Evolutionary conservation across 768 basidiomycete species (phyloP).

Genomic region (Psilocybe azurescens): DNA sequence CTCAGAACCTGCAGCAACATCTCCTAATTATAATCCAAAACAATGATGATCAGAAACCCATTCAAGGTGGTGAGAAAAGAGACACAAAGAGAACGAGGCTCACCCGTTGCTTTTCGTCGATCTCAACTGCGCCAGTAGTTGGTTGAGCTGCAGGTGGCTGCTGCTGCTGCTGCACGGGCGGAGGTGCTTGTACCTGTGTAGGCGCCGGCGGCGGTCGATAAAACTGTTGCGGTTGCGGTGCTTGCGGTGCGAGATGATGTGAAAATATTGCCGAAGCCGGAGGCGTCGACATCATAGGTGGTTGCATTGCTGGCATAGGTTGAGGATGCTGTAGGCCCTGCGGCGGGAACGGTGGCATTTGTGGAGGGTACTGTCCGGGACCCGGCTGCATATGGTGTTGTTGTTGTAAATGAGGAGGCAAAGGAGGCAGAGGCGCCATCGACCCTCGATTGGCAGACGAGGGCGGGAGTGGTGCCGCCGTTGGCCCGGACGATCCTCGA

Average conservation of each 20-base stretch:
- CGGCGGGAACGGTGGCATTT: slow-evolving; percentile 38
- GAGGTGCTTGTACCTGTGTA: slow-evolving; percentile 19
- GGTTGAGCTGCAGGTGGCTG: slow-evolving; percentile 25
- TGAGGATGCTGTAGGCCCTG: slow-evolving; percentile 35
- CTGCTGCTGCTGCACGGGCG: slow-evolving; percentile 31
- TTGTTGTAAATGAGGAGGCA: slow-evolving; percentile 29
- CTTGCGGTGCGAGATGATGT: slow-evolving; percentile 33
- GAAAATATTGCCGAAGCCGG: slow-evolving; percentile 35
- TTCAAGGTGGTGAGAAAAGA: background rate
- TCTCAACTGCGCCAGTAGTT: slow-evolving; percentile 40
- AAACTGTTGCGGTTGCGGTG: slow-evolving; percentile 33
- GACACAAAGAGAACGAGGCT: slow-evolving; percentile 14
- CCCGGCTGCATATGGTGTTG: slow-evolving; percentile 55
- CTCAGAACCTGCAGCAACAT: slow-evolving; percentile 89
- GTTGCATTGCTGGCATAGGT: slow-evolving; percentile 33
- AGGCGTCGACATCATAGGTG: slow-evolving; percentile 24
- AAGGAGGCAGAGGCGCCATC: slow-evolving; percentile 29
- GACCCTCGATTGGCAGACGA: slow-evolving; percentile 29
- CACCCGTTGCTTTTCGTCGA: slow-evolving; percentile 58
- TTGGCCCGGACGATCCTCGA: slow-evolving; percentile 25
- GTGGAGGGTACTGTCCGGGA: slow-evolving; percentile 35
- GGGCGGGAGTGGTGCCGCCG: slow-evolving; percentile 18
- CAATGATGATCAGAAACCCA: background rate
- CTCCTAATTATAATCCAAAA: slow-evolving; percentile 46
- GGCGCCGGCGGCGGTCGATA: slow-evolving; percentile 33